Conservation (phyloP, 441 rosid species). For the Erodium trifolium region DNA sequence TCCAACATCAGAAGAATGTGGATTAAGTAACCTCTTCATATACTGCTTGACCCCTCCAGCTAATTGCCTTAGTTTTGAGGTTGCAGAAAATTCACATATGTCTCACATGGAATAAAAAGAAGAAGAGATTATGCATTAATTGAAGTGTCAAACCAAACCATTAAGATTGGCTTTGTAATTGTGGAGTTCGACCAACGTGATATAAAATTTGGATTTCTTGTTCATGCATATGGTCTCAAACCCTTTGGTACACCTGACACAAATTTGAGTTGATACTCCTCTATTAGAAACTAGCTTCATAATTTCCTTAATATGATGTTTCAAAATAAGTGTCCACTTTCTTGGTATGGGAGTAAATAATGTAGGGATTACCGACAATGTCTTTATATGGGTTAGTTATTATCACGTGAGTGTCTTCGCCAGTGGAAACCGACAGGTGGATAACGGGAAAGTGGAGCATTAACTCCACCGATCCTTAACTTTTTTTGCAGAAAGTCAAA, state of each 20-base stretch:
- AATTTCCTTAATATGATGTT: background rate
- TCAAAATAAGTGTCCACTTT: background rate
- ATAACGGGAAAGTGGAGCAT: background rate
- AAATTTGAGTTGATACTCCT: background rate
- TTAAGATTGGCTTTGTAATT: too few species aligned
- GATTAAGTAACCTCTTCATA: too few species aligned
- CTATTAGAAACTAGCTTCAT: background rate
- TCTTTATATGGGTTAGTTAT: slow-evolving; percentile 1
- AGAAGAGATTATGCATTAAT: too few species aligned
- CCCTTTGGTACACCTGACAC: background rate
- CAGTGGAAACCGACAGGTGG: background rate
- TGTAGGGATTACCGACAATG: background rate
- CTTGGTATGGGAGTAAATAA: background rate
- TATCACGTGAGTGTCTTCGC: background rate
- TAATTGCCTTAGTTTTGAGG: too few species aligned
- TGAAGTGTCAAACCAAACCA: too few species aligned
- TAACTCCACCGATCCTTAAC: background rate
- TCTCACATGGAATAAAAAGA: too few species aligned
- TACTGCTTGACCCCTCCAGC: too few species aligned
- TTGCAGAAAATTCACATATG: too few species aligned
- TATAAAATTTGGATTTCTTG: background rate
- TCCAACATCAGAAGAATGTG: too few species aligned
- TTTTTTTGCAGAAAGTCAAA: background rate
- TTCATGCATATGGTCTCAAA: slow-evolving; percentile 1
- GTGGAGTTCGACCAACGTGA: too few species aligned